phyloP scores from a whole-genome alignment of 768 basidiomycete genomes.

The Amanita rubescens region DNA sequence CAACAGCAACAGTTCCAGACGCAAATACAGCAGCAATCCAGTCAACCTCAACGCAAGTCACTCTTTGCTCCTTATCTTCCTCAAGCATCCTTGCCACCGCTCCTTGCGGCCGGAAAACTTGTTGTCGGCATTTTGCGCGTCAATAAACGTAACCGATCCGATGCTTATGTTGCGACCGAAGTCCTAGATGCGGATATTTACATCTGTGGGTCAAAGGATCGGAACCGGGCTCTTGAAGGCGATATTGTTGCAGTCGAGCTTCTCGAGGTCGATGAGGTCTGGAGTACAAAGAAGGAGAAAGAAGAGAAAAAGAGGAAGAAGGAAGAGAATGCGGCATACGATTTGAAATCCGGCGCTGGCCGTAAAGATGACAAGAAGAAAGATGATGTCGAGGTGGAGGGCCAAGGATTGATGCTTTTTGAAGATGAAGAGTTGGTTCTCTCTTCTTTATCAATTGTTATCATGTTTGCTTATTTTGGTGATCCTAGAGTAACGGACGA shows the following conservation, averaged over 20 bases:
- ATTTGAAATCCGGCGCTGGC: conserved; percentile 63
- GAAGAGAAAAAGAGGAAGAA: conserved; percentile 99
- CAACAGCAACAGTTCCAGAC: conserved; percentile 94
- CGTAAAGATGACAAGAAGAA: conserved; percentile 99
- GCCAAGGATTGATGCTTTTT: conserved; percentile 92
- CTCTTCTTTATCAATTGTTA: background rate
- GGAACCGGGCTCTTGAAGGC: conserved; percentile 95
- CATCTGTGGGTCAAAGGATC: conserved; percentile 97
- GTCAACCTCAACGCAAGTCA: conserved; percentile 93
- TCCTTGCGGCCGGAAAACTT: conserved; percentile 93
- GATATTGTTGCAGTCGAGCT: conserved; percentile 98
- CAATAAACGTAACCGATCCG: conserved; percentile 97
- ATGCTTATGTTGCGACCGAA: conserved; percentile 97
- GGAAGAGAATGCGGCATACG: conserved; percentile 97
- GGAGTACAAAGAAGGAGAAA: conserved; percentile 99
- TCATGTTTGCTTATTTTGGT: conserved; percentile 3
- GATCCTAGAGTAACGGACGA: conserved; percentile 84
- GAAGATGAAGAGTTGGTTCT: conserved; percentile 87
- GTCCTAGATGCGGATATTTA: conserved; percentile 98
- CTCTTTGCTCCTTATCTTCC: conserved; percentile 98
- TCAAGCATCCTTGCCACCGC: conserved; percentile 92
- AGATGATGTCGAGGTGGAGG: conserved; percentile 99
- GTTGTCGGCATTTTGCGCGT: conserved; percentile 96
- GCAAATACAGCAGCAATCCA: conserved; percentile 88
- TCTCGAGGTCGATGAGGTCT: conserved; percentile 95